A percentile compares a stretch with the other conserved stretches of the same genome.
Evolutionary conservation across 1,284 basidiomycete species (phyloP).

Genomic region (Pascua guehoae): DNA sequence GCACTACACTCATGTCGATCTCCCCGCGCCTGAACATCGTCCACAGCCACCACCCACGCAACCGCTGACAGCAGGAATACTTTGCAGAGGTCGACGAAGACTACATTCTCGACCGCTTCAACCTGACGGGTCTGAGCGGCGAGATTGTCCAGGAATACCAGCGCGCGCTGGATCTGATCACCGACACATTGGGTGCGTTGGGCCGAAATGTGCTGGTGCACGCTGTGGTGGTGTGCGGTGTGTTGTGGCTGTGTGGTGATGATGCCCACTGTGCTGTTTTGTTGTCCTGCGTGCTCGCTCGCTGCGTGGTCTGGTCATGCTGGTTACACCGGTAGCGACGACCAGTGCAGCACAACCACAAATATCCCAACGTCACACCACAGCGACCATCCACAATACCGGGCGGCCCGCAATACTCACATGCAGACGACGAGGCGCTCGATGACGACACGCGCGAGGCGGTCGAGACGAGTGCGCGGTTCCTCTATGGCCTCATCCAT

Average conservation of each 20-base stretch:
- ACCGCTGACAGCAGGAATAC: conserved; percentile 62
- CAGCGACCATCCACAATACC: too few species aligned
- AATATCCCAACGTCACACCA: too few species aligned
- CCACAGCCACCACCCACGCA: not conserved
- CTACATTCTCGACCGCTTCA: conserved; percentile 97
- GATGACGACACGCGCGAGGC: conserved; percentile 53
- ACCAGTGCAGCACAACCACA: too few species aligned
- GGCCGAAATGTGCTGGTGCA: not conserved
- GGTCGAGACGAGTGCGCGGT: conserved; percentile 82
- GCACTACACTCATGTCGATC: too few species aligned
- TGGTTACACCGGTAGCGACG: too few species aligned
- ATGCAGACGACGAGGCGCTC: conserved; percentile 51
- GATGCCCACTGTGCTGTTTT: too few species aligned
- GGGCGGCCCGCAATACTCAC: not conserved
- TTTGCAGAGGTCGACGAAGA: conserved; percentile 99
- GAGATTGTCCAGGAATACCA: conserved; percentile 88
- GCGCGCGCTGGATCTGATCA: conserved; percentile 92
- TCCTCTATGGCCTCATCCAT: conserved; percentile 93
- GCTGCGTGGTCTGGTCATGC: too few species aligned
- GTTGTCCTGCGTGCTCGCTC: too few species aligned
- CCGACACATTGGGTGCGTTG: conserved; percentile 70
- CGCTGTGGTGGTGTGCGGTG: not conserved
- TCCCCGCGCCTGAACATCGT: too few species aligned
- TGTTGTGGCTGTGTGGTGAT: too few species aligned
- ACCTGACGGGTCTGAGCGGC: conserved; percentile 92